Base-by-base conservation (phyloP, 352 stramenopile genomes). In the Globisporangium abappressorium region DNA sequence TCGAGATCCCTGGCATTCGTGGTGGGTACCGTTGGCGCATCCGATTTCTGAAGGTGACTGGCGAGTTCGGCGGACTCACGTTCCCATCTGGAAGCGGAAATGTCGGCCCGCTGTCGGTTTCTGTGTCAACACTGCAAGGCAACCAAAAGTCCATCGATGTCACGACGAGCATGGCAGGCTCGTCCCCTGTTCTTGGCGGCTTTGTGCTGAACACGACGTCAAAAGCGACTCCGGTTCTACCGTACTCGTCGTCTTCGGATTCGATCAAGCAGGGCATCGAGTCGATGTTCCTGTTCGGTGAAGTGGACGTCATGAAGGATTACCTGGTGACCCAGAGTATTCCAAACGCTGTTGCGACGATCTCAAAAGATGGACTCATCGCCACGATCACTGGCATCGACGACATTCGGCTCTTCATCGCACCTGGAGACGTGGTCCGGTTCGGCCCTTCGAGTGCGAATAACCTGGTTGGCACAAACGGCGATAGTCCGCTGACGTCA, bases 11-110 rank as follows among this genome's bases (percentile, higher is more conserved):
- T 20, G 91, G 89, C 14, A 97, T 87, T 2, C 70, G 81, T 57
- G 97, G 84, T n/a, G 87, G 87, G 3, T 95, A 92, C 57, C 84
- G 85, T 0, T 95, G 87, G 87, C 71, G 75, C 11, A 77, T 95
- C 41, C 79, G 84, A 0, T 95, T 94, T 53, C 74, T 95, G 65
- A 85, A 86, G 33, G 79, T 85, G 1, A 91, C 83, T 6, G 87
- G 87, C 4, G 85, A 92, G 54, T 91, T 90, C 51, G 70, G 73
- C 11, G 87, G 87, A 0, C 70, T 89, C 30, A 92, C 85, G 7
- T 95, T 92, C 62, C 87, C 87, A 3, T 81, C 85, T 5, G 87
- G 87, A 2, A 95, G 85, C 18, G 79, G 97, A 24, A 90, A 90
- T 30, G 73, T 97, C 1, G 79, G 75, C n/a, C 77, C 77, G 5